These are phyloP conservation scores for Caryocar brasiliense DNA, from an alignment of 441 rosid genomes.

Conservation along the genomic window DNA sequence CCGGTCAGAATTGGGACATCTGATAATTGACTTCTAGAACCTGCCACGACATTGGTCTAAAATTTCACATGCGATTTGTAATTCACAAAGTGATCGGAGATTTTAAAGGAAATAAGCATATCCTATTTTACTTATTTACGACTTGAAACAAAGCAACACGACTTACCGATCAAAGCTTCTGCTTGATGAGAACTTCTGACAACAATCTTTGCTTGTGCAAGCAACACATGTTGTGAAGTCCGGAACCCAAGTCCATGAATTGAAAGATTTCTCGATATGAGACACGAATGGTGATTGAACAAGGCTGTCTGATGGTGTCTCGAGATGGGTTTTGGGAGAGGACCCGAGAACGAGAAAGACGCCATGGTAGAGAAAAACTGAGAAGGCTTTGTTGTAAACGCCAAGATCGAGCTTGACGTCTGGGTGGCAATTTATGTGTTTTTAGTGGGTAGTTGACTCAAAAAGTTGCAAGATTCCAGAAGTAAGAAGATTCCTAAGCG, in stretches of 20 bases:
- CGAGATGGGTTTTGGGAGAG: constrained; percentile 11
- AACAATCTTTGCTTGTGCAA: constrained; percentile 9
- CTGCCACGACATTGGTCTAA: constrained; percentile 17
- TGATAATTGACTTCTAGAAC: constrained; percentile 19
- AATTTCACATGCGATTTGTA: neutral
- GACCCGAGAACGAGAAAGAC: constrained; percentile 12
- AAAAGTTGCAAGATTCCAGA: neutral
- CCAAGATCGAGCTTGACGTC: neutral
- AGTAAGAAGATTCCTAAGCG: too few species aligned
- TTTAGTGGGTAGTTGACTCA: neutral
- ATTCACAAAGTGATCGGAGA: neutral
- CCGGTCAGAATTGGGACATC: constrained; percentile 51
- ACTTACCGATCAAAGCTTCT: constrained; percentile 21
- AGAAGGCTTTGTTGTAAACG: neutral
- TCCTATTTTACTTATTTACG: constrained; percentile 12
- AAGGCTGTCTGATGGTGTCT: constrained; percentile 5
- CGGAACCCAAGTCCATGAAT: constrained; percentile 4
- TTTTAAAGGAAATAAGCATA: neutral
- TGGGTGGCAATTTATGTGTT: neutral
- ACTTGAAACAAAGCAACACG: neutral
- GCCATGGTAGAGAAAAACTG: constrained; percentile 21
- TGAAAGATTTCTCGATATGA: neutral
- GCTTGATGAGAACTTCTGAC: constrained; percentile 27
- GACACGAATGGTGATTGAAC: neutral
- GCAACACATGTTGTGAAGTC: constrained; percentile 9